These are phyloP conservation scores for Gossypium stocksii DNA, from an alignment of 345 rosid genomes.

Conservation along the genomic window DNA sequence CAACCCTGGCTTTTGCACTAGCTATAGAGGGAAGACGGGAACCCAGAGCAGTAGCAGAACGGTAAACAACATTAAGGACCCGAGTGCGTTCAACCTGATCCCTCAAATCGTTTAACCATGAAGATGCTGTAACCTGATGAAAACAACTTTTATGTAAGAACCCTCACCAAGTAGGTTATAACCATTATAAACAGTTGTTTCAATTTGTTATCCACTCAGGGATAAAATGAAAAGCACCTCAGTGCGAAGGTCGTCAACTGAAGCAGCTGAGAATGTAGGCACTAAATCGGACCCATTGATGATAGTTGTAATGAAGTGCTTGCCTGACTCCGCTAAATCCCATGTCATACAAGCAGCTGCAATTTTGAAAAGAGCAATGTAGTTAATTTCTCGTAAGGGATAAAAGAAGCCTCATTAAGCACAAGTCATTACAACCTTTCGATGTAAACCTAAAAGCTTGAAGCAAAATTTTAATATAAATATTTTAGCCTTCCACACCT, in stretches of 20 bases:
- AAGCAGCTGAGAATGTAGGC: slow-evolving; percentile 88
- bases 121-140: slow-evolving; percentile 81
- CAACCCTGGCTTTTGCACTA: slow-evolving; percentile 92
- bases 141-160: slow-evolving; percentile 9
- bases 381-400: neutral
- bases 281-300: slow-evolving; percentile 94
- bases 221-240: slow-evolving; percentile 52
- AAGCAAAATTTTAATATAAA: neutral
- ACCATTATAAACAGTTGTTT: neutral
- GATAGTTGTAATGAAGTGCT: slow-evolving; percentile 69
- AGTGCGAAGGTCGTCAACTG: slow-evolving; percentile 86
- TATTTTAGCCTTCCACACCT: neutral
- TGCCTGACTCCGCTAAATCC: slow-evolving; percentile 99
- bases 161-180: no score
- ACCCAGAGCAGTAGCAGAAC: slow-evolving; percentile 91
- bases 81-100: slow-evolving; percentile 88
- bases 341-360: slow-evolving; percentile 99
- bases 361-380: slow-evolving; percentile 10
- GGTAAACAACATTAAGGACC: slow-evolving; percentile 82
- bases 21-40: slow-evolving; percentile 90
- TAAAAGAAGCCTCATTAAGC: neutral
- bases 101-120: slow-evolving; percentile 92
- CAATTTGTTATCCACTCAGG: neutral
- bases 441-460: neutral
- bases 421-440: neutral